A percentile compares a stretch with the other conserved stretches of the same genome.
phyloP scores from a whole-genome alignment of 139 green algal species.

The Trebouxia sp. region DNA sequence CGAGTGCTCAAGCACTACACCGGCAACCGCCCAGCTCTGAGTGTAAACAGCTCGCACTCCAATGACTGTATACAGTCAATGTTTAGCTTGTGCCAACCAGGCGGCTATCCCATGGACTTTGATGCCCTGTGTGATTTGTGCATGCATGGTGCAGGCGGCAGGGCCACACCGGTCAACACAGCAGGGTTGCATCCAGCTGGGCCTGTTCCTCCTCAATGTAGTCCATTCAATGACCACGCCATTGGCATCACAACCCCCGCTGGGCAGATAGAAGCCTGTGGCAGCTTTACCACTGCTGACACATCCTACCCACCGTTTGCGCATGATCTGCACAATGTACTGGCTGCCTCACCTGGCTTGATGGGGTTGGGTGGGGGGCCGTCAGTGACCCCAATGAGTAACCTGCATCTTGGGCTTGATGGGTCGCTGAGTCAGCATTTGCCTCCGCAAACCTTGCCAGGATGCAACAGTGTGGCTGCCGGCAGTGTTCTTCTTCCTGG shows the following conservation, averaged over 20 bases:
- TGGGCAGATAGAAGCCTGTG: not conserved
- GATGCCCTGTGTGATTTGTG: no score
- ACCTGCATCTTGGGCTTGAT: not conserved
- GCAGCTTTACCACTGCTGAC: not conserved
- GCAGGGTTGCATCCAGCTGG: no score
- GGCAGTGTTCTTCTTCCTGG: not conserved
- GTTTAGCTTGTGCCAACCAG: no score
- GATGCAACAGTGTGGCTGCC: not conserved
- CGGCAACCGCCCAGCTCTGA: no score
- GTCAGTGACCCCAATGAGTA: not conserved
- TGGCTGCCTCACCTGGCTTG: not conserved
- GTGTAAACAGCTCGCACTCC: no score
- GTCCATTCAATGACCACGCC: not conserved
- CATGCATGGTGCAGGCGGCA: no score
- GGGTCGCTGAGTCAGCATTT: not conserved
- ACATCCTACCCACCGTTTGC: constrained; percentile 2
- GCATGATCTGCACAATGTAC: constrained; percentile 3
- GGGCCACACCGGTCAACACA: no score
- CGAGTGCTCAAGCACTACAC: no score
- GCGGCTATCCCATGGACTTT: no score
- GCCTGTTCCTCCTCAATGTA: no score
- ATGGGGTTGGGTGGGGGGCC: not conserved
- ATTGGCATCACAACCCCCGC: not conserved
- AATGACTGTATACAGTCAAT: no score
- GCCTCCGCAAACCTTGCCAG: not conserved